Evolutionary conservation across 768 basidiomycete species (phyloP), one percentile per base, ranked within the genome.

Genomic region (Hortiboletus flavorubellus): DNA sequence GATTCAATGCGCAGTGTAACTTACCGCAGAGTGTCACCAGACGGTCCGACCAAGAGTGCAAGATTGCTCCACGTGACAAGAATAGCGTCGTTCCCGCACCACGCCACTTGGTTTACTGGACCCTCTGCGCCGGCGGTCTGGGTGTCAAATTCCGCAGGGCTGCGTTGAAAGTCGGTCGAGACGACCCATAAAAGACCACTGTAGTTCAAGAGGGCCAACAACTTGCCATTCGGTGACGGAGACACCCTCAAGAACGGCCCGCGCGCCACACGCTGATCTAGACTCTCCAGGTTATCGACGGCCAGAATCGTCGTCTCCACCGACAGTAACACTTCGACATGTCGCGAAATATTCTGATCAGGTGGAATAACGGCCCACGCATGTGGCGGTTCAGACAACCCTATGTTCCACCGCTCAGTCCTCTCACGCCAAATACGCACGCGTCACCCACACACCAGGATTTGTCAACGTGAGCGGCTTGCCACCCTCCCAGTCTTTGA

Each of bases 31-130:
- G 83, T 86, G 62, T 95, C 91, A 2, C 93, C 93, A 53, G 84
- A 89, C 14, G 97, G 97, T 6, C 96, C 94, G n/a, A 97, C 91
- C 31, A 99, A 76, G 4, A 93, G 75, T 0, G 85, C 89, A 31
- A 87, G 72, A 18, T 80, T 74, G 41, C 84, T 82, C 92, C 93
- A 98, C 18, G 86, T 87, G 16, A 97, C 79, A 4, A 93, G 77
- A 43, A 98, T 88, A 0, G 94, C 93, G 71, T 99, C 95, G 66
- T 93, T 93, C 1, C 95, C 95, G 68, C 94, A 98, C 97, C 97
- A 99, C 64, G 89, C 89, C 0, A 93, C 85, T 60, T 88, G 87
- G 35, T 77, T 76, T 3, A 91, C 78, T 4, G 76, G 69, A 2
- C 85, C 87, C 18, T 83, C 78, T 0, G 79, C 81, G 7, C 77